Percentiles rank a stretch among this genome's conserved stretches.
These are phyloP conservation scores for Thermothelomyces thermophilus DNA, from an alignment of 2,329 filamentous ascomycete species.

Conservation along the genomic window DNA sequence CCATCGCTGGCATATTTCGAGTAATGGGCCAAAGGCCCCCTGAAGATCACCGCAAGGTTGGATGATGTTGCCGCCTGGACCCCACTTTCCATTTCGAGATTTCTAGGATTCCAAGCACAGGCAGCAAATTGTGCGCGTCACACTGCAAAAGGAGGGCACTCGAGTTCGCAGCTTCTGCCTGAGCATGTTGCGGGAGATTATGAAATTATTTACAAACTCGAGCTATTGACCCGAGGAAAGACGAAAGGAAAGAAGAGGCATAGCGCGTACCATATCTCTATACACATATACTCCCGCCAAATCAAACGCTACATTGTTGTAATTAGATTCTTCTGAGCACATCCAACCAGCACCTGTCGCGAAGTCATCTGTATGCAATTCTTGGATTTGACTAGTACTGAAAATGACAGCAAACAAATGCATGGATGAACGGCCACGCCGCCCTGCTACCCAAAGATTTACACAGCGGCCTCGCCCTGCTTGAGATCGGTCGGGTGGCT, in stretches of 20 bases:
- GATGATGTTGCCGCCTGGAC: too few species aligned
- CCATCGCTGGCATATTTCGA: not conserved
- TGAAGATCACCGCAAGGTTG: not conserved
- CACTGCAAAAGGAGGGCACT: not conserved
- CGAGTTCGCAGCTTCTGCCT: slow-evolving; percentile 1
- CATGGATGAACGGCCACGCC: not conserved
- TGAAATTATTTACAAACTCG: slow-evolving; percentile 10
- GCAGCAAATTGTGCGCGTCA: too few species aligned
- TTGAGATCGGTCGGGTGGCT: slow-evolving; percentile 4
- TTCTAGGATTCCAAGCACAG: not conserved
- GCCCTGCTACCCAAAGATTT: not conserved
- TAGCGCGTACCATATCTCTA: slow-evolving; percentile 6
- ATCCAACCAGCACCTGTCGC: slow-evolving; percentile 6
- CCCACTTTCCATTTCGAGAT: too few species aligned
- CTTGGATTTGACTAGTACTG: not conserved
- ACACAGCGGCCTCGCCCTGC: slow-evolving; percentile 6
- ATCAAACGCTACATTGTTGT: not conserved
- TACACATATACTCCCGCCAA: slow-evolving; percentile 3
- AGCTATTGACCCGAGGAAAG: not conserved
- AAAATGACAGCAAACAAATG: not conserved
- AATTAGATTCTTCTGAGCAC: too few species aligned
- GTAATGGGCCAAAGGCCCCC: too few species aligned
- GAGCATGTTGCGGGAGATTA: slow-evolving; percentile 5
- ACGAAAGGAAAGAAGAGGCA: not conserved
- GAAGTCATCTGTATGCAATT: slow-evolving; percentile 4